Evolutionary conservation across 345 rosid genomes (phyloP).

Genomic region (Eucalyptus urophylla): DNA sequence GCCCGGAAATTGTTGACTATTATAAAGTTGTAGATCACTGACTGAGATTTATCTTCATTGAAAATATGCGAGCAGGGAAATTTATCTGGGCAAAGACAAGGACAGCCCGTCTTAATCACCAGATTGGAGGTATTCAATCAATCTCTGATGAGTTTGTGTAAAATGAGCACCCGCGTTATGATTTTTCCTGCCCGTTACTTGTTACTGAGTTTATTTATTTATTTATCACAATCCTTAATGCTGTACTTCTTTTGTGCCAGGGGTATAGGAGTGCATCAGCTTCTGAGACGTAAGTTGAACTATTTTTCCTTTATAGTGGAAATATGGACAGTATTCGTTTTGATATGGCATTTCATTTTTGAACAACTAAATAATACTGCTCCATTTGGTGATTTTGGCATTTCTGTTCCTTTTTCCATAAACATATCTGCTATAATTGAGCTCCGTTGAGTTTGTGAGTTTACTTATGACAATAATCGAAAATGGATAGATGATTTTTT

Average conservation of each 20-base stretch:
- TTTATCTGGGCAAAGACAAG: slow-evolving; percentile 91
- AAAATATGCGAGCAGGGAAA: slow-evolving; percentile 51
- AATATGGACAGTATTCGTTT: background rate
- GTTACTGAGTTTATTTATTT: background rate
- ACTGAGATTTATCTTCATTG: background rate
- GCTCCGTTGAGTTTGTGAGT: background rate
- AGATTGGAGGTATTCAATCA: slow-evolving; percentile 64
- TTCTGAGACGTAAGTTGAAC: slow-evolving; percentile 69
- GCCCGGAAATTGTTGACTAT: background rate
- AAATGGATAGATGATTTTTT: background rate
- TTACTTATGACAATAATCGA: background rate
- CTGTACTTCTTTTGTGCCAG: slow-evolving; percentile 24
- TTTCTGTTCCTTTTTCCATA: background rate
- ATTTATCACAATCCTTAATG: background rate
- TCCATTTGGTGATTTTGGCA: background rate
- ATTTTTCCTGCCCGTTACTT: background rate
- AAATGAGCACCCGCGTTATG: background rate
- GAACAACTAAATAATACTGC: background rate
- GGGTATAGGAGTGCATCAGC: slow-evolving; percentile 89
- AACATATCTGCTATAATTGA: background rate
- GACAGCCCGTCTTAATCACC: slow-evolving; percentile 97
- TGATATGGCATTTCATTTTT: background rate
- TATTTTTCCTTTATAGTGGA: background rate
- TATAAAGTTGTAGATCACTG: background rate
- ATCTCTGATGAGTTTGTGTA: background rate